Evolutionary conservation across 495 filamentous ascomycete genomes (phyloP).

Genomic region (Neurospora hispaniola): DNA sequence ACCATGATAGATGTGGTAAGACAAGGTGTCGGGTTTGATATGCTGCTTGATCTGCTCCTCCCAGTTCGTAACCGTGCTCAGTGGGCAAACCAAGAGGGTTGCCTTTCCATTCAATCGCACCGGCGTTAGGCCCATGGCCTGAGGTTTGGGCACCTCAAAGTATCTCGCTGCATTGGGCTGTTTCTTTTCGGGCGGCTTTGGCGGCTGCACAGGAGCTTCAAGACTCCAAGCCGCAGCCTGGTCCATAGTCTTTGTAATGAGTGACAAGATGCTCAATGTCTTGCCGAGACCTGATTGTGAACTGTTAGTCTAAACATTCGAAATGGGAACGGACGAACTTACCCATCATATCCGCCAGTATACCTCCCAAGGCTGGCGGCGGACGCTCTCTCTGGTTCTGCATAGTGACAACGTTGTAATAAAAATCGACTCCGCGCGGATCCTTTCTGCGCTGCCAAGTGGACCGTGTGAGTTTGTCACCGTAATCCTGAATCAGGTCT

Average conservation of each 20-base stretch:
- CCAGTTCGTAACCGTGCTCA: constrained; percentile 90
- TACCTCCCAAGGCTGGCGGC: constrained; percentile 65
- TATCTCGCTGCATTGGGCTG: constrained; percentile 19
- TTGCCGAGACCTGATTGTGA: constrained; percentile 57
- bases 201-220: constrained; percentile 27
- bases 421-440: constrained; percentile 46
- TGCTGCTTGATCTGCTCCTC: constrained; percentile 79
- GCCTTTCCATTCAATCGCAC: constrained; percentile 59
- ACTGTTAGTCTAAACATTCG: too few relatives aligned
- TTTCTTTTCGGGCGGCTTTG: constrained; percentile 26
- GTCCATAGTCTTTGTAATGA: constrained; percentile 52
- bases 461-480: constrained; percentile 49
- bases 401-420: constrained; percentile 76
- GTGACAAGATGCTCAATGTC: constrained; percentile 76
- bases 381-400: constrained; percentile 53
- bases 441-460: constrained; percentile 55
- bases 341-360: constrained; percentile 94
- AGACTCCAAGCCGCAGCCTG: constrained; percentile 49
- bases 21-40: constrained; percentile 47
- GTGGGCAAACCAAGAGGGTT: constrained; percentile 80
- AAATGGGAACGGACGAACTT: background rate
- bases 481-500: constrained; percentile 22
- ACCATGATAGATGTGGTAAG: constrained; percentile 78
- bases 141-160: constrained; percentile 26
- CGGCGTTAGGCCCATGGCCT: constrained; percentile 29